Evolutionary conservation across 2,329 filamentous ascomycete genomes (phyloP).

Genomic region (Botrytis fabae): DNA sequence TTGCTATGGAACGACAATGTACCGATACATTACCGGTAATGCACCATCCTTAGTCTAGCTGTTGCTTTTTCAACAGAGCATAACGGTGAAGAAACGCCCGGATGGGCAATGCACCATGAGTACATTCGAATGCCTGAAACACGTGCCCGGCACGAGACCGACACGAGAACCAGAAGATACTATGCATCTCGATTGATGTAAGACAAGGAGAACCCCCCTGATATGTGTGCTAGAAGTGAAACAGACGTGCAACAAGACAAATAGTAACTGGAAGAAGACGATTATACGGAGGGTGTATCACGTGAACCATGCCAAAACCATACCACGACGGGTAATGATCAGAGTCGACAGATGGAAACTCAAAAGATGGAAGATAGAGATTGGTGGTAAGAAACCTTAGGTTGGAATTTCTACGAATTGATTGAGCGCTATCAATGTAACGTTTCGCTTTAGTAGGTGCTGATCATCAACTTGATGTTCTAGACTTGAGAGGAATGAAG

Average conservation of each 20-base stretch:
- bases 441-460: neutral
- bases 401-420: neutral
- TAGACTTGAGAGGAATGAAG: neutral
- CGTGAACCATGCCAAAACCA: neutral
- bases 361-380: neutral
- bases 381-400: neutral
- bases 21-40: neutral
- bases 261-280: neutral
- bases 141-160: neutral
- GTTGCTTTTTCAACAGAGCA: neutral
- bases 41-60: neutral
- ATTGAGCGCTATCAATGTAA: neutral
- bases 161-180: neutral
- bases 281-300: neutral
- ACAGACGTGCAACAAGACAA: neutral
- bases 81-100: neutral
- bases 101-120: neutral
- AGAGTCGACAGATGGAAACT: neutral
- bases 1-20: neutral
- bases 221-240: neutral
- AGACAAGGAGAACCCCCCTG: neutral
- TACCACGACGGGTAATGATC: neutral
- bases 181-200: neutral
- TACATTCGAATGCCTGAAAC: neutral
- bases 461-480: slow-evolving; percentile 4